Conservation (phyloP, 495 filamentous ascomycete species). For the Hyaloscypha variabilis region DNA sequence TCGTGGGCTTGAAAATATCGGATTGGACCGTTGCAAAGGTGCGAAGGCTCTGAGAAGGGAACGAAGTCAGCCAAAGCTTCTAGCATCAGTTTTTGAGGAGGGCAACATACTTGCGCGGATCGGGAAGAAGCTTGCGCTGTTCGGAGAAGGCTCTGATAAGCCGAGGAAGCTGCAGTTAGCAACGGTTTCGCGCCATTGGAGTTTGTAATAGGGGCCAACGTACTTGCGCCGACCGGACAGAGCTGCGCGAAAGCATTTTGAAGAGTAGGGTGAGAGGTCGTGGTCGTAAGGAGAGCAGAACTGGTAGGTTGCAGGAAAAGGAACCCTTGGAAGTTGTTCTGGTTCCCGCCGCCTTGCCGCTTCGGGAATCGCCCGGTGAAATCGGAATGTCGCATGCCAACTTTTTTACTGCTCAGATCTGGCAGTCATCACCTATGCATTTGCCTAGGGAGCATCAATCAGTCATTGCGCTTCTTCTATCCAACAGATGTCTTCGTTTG, state of each 20-base stretch:
- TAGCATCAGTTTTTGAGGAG: background rate
- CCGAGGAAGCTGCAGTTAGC: constrained; percentile 31
- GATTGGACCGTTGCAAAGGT: constrained; percentile 75
- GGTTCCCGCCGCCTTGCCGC: constrained; percentile 9
- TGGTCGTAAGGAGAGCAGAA: constrained; percentile 4
- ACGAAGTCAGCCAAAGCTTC: background rate
- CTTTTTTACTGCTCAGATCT: background rate
- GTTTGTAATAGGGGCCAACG: constrained; percentile 12
- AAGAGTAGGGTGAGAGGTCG: constrained; percentile 13
- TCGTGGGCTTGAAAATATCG: constrained; percentile 97
- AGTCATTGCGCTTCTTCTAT: too few species aligned
- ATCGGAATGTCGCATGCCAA: background rate
- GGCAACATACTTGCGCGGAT: constrained; percentile 35
- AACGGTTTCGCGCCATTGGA: constrained; percentile 30
- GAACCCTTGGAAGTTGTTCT: background rate
- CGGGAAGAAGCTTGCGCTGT: constrained; percentile 45
- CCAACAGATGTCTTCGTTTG: too few species aligned
- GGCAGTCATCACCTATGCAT: background rate
- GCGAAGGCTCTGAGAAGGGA: constrained; percentile 33
- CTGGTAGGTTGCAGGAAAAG: background rate
- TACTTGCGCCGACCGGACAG: constrained; percentile 51
- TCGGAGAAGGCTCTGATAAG: constrained; percentile 56
- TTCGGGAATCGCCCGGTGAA: constrained; percentile 9
- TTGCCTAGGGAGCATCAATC: too few species aligned
- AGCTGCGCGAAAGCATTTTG: constrained; percentile 66